Base-by-base conservation (phyloP, 208 protist species). In the Zelonia costaricensis region DNA sequence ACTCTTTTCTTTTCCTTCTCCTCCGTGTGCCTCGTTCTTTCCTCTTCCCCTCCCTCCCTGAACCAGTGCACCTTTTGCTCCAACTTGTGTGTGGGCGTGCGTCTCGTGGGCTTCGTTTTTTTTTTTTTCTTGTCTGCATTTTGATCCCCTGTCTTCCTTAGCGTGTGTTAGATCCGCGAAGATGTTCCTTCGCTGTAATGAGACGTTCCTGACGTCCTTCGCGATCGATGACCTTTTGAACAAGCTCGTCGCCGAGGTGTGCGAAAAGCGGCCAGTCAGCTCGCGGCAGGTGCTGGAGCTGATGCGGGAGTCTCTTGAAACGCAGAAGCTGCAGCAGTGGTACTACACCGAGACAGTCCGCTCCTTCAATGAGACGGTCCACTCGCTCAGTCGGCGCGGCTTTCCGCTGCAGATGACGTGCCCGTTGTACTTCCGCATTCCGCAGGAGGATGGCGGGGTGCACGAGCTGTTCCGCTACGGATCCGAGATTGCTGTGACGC, bases 401-500 rank as follows among this genome's bases (percentile, higher is more conserved):
- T 72, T 72, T 42, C 58, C 65, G 20, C 54, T 55, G 35, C 65
- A 72, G 51, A 72, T 72, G 57, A 51, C 65, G 30, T 72, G 57
- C 31, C 65, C 65, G 1, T 33, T 84, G 43, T 78, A 69, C 66
- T 91, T 91, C 62, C 64, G 57, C 28, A 65, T 81, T 2, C 85
- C 85, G 23, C 45, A 81, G n/a, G 42, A 60, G 4, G 63, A 87
- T 43, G 85, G 85, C 7, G 49, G 55, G 0, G 44, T 82, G 30
- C 47, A 79, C 42, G 82, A 89, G 49, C 62, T 92, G 30, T 88
- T 89, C 48, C 85, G 82, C 25, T 48, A 72, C 35, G 77, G 82
- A 33, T 49, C 61, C n/a, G 60, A 69, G 22, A 59, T 92, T 1
- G 52, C 47, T 10, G 80, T 92, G 13, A 86, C 69, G 20, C 66